Evolutionary conservation across 2,329 filamentous ascomycete species (phyloP), one percentile per base, ranked within the genome.

Genomic region (Pseudogymnoascus sp.): DNA sequence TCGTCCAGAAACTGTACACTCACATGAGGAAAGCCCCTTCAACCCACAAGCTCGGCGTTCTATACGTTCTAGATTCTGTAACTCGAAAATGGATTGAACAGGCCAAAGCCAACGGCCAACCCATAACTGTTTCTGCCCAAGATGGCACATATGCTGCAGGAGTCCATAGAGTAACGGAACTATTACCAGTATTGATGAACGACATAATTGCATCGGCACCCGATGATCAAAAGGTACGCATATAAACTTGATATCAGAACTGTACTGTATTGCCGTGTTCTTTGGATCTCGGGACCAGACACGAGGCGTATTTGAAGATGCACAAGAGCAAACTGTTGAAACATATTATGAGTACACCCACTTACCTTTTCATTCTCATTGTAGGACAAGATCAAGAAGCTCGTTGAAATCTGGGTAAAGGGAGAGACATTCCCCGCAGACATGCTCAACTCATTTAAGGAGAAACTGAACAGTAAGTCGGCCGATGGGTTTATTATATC

Each of bases 31-130:
- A 95, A 78, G 88, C 93, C 69, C 91, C 91, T 65, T 87, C 87
- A 75, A 96, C 92, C 75, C 93, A 99, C 85, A 99, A 99, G 80
- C 85, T 99, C 77, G 95, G 95, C 79, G 93, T 97, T 74, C 88
- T 99, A 80, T 99, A 99, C 88, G 93, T 97, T 80, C 91, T 99
- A 93, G 95, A 99, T 84, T 96, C 93, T 82, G 93, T 99, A 85
- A 93, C 93, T 77, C 91, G 95, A 79, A 93, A 96, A 81, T 99
- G 95, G 93, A 87, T 96, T 81, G 93, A 97, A 77, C 90, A 92
- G 78, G 93, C 95, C 73, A 95, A 93, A 79, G 85, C 88, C 73
- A 84, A 89, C 69, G 90, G 90, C 72, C 93, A 97, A 75, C 79
- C 88, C 73, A 85, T 92, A 77, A 90, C 89, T 78, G 87, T 84